Evolutionary conservation across 2,329 filamentous ascomycete genomes (phyloP), one percentile per base, ranked within the genome.

Genomic region (Fusarium nisikadoi): DNA sequence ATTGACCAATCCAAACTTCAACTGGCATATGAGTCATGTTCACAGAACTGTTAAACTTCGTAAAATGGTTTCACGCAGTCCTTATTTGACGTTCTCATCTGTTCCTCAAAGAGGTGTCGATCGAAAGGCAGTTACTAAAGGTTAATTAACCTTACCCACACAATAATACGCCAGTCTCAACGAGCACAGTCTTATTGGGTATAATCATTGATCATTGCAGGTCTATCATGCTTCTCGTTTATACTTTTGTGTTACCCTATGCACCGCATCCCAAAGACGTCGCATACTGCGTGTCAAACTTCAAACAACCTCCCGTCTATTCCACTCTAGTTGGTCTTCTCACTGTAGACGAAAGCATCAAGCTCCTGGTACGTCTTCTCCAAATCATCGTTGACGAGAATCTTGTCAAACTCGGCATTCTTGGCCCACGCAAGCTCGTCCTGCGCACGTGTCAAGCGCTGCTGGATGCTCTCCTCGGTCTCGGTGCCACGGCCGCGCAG

Each of bases 401-500:
- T 79, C 60, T 77, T 77, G 72, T 83, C 81, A 8, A 80, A 72
- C 29, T 91, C 92, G 0, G 89, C 87, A 7, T 87, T 88, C 81
- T 91, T 87, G 45, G 92, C 86, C 79, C 89, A 96, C 67, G 91
- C 92, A 68, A 97, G 86, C 85, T 97, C 94, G 46, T 89, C 86
- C 81, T 88, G 86, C 7, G 94, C 94, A 81, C 94, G 93, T 13
- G 84, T 82, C 57, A 97, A 83, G 42, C 94, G 86, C 81, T 92
- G 91, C 77, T 87, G 84, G 58, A 97, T 85, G 54, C 87, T 90
- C 55, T 91, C 91, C 82, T 95, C 93, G 52, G 86, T 89, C 82
- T 97, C 94, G 29, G 94, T 95, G 13, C 90, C 92, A 58, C 94
- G 87, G 46, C 92, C 92, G 57, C 93, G 88, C 55, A 97, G 85